Conservation (phyloP, 1,284 basidiomycete species). For the Moesziomyces antarcticus region DNA sequence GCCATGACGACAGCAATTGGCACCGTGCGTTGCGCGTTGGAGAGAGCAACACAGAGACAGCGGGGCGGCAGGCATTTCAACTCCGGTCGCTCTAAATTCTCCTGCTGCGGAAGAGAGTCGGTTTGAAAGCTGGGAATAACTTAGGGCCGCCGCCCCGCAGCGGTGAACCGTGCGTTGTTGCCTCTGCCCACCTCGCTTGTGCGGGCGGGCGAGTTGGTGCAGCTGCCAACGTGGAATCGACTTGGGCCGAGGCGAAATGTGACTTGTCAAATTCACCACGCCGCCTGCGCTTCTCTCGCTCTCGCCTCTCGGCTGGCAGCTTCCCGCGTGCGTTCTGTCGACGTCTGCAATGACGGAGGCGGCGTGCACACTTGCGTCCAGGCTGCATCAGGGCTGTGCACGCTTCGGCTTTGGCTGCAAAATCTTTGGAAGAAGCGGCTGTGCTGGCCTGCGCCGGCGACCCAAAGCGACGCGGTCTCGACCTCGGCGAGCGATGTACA, state of each 20-base stretch:
- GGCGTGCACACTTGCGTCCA: not conserved
- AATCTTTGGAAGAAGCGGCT: not conserved
- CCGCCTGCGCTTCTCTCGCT: not conserved
- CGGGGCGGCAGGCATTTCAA: not conserved
- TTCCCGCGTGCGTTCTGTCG: not conserved
- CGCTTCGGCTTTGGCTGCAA: not conserved
- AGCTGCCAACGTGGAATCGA: not conserved
- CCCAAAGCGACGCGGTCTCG: not conserved
- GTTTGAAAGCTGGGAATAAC: not conserved
- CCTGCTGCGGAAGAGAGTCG: too few species aligned
- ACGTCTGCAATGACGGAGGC: constrained; percentile 4
- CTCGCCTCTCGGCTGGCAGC: not conserved
- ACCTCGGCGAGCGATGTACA: not conserved
- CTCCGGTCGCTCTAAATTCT: constrained; percentile 7
- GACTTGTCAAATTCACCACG: not conserved
- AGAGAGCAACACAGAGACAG: constrained; percentile 21
- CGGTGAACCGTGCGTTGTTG: not conserved
- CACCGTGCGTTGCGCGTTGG: not conserved
- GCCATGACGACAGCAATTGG: not conserved
- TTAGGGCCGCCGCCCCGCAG: too few species aligned
- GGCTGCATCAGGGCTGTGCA: constrained; percentile 6
- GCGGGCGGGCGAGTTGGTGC: not conserved
- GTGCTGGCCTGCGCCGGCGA: too few species aligned
- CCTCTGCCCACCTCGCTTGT: not conserved
- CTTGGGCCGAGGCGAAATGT: not conserved